Percentiles rank a stretch among this genome's conserved stretches.
These are phyloP conservation scores for Lodderomyces elongisporus DNA, from an alignment of 1,139 yeast species.

Conservation along the genomic window DNA sequence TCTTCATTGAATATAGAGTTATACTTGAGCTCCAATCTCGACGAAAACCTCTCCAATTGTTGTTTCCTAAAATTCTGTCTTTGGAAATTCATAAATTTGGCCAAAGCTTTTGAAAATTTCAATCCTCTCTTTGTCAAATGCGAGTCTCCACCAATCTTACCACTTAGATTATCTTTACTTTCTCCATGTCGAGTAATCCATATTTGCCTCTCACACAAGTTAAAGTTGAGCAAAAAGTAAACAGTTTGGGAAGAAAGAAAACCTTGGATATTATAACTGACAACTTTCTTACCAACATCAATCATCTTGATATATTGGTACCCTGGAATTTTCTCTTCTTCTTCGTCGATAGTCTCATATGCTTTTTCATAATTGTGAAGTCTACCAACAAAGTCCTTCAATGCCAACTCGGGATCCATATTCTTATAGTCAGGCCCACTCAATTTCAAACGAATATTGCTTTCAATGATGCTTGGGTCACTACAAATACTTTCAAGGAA, in stretches of 20 bases:
- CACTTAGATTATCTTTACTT: conserved; percentile 74
- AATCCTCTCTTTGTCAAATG: conserved; percentile 72
- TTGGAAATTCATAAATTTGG: conserved; percentile 70
- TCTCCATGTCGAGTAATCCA: conserved; percentile 98
- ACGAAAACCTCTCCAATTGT: conserved; percentile 53
- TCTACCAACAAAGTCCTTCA: conserved; percentile 77
- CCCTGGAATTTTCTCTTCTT: conserved; percentile 54
- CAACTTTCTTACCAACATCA: conserved; percentile 91
- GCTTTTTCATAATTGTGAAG: conserved; percentile 82
- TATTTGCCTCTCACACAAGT: conserved; percentile 83
- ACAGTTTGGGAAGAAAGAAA: conserved; percentile 91
- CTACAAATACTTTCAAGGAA: conserved; percentile 87
- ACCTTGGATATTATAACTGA: conserved; percentile 87
- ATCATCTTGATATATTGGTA: conserved; percentile 93
- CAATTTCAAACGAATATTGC: conserved; percentile 76
- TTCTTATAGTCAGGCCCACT: conserved; percentile 90
- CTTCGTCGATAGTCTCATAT: conserved; percentile 83
- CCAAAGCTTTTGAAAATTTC: conserved; percentile 66
- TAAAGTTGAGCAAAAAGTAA: conserved; percentile 84
- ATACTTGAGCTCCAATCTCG: conserved; percentile 39
- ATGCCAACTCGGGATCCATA: conserved; percentile 78
- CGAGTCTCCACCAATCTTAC: conserved; percentile 90
- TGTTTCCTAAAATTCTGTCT: conserved; percentile 62
- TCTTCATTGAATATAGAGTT: conserved; percentile 25
- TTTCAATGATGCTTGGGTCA: conserved; percentile 69